Evolutionary conservation across 164 flowering plant genomes (phyloP), one percentile per base, ranked within the genome.

Genomic region (Dillenia suffruticosa): DNA sequence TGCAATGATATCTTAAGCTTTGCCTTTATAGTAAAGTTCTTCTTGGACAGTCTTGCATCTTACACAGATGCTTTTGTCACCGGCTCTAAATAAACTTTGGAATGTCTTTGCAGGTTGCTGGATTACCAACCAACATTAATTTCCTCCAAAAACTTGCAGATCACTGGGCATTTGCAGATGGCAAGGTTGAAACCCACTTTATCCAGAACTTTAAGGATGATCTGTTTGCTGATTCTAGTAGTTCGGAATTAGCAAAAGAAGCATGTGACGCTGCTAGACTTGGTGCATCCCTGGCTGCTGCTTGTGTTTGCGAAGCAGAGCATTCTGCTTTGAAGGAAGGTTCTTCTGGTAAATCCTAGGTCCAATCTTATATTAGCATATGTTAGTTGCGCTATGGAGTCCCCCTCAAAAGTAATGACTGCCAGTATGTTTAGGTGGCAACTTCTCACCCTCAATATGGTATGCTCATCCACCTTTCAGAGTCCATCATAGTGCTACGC

Each of bases 161-260:
- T 54, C 99, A 94, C 74, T 70, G 81, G 77, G 97, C 97, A 69
- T 94, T 94, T 76, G 75, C 65, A 73, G 70, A 69, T 61, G 99
- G 96, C 24, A 68, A 79, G 65, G 93, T 94, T 57, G 99, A 89
- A 77, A 94, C 99, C 40, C 93, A 91, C 79, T 94, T 94, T 72
- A 91, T 91, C 61, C 97, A 91, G 72, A 77, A 76, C 69, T 84
- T 73, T 69, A 89, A 70, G 72, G 76, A 81, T 70, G 97, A 92
- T 57, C 88, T 91, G 12, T 85, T 94, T 63, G 62, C 62, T 62
- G 82, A 82, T 74, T 77, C 85, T 44, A 63, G 64, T 68, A 70
- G 77, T 73, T 44, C 67, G 19, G 66, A 43, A 47, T 52, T 70
- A 63, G 74, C 70, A 17, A 65, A 78, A 44, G 75, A 78, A 67